Evolutionary conservation across 78 protist species (phyloP), one percentile per base, ranked within the genome.

Genomic region (Dictyostelium firmibasis): DNA sequence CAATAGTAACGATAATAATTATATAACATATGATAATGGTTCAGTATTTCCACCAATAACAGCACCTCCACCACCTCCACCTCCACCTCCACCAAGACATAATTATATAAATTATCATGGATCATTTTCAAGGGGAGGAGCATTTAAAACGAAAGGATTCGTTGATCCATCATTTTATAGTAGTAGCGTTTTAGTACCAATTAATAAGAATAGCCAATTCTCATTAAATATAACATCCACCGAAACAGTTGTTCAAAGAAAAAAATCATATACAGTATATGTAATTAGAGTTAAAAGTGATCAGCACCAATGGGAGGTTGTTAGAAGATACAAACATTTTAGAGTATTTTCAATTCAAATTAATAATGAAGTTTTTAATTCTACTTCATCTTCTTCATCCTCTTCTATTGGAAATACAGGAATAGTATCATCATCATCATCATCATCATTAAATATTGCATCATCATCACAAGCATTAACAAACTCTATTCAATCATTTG

Each of bases 251-350:
- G 11, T 33, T 5, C 23, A 60, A n/a, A n/a, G 43, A 13, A 60
- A 89, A 33, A 89, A 89, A 69, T 64, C 88, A 43, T 89, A 89
- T 70, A 89, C 94, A 11, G 94, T 89, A 4, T 89, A 89, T 81
- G 84, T 89, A n/a, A 89, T 89, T 33, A 89, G 53, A 62, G 82
- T 89, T 33, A 41, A 50, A 31, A 81, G 87, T 47, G 79, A 89
- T 50, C 57, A 89, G 10, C 53, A 76, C 23, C 79, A 64, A 29
- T 89, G 94, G 94, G 85, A 76, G 29, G 82, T 89, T 2, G 84
- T 89, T 41, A 60, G 94, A 69, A n/a, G 94, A 33, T 89, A 89
- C 50, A 89, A 89, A 81, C 94, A 89, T 70, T 69, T 89, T 50
- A 78, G 87, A 67, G 94, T 84, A 70, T 89, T 89, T 69, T 36